Evolutionary conservation across 169 alveolate genomes (phyloP).

Genomic region (Cryptosporidium canis): DNA sequence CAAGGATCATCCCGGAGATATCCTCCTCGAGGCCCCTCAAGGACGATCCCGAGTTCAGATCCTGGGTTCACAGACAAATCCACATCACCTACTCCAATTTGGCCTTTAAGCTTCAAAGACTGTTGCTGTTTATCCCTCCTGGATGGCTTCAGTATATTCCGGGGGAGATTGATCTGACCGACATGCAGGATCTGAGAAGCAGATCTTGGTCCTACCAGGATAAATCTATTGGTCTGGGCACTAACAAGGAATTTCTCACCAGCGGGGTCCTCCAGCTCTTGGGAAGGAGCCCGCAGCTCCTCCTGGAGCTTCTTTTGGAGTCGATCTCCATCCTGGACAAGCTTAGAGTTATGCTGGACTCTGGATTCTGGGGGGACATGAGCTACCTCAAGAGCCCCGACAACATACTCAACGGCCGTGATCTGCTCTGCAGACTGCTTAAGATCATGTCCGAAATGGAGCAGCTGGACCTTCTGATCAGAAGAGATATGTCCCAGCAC

Average conservation of each 20-base stretch:
- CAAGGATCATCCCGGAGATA: constrained; percentile 3
- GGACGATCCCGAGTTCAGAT: constrained; percentile 15
- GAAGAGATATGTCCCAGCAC: constrained; percentile 25
- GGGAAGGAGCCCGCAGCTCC: constrained; percentile 44
- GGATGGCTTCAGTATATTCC: constrained; percentile 71
- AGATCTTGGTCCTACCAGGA: constrained; percentile 17
- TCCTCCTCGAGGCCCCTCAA: background rate
- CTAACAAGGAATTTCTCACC: background rate
- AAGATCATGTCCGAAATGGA: constrained; percentile 65
- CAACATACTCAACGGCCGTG: background rate
- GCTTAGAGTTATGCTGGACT: constrained; percentile 8
- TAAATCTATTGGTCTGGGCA: background rate
- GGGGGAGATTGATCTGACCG: constrained; percentile 42
- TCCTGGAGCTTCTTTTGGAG: constrained; percentile 19
- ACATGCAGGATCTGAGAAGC: constrained; percentile 26
- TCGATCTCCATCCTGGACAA: constrained; percentile 40
- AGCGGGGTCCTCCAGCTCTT: background rate
- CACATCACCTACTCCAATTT: constrained; percentile 40
- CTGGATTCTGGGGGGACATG: constrained; percentile 49
- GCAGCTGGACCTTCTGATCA: constrained; percentile 18
- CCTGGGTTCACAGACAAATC: constrained; percentile 51
- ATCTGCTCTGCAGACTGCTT: constrained; percentile 4
- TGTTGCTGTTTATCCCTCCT: constrained; percentile 51
- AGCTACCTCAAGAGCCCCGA: background rate
- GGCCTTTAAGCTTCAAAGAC: constrained; percentile 63